Evolutionary conservation across 768 basidiomycete species (phyloP), one percentile per base, ranked within the genome.

Genomic region (Cystobasidium onofrii): DNA sequence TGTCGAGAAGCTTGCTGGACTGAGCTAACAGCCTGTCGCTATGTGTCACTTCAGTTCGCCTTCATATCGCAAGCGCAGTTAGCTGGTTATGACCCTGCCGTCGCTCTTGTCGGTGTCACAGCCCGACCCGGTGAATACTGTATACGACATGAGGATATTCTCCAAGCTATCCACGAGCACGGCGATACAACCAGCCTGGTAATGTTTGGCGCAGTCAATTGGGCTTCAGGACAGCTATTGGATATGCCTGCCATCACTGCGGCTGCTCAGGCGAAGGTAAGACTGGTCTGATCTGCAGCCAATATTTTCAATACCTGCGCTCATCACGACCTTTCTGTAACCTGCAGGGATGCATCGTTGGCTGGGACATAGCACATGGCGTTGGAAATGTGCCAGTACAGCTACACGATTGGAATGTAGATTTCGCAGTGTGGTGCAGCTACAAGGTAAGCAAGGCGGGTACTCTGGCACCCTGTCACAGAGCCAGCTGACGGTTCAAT

Each of bases 401-500:
- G 27, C 18, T 54, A 20, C 52, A 54, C 27, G 27, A 54, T 20
- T 54, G 52, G 52, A 54, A 54, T 29, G 52, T 54, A 10, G 52
- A 54, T 29, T 54, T 54, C 52, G 52, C 52, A n/a, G 52, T 54
- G n/a, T 54, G 52, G 52, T 54, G 52, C n/a, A 54, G 52, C 52
- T 54, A 54, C 52, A 54, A 54, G 52, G 52, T 54, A 54, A 29
- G 52, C 20, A 4, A n/a, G 20, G 52, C 6, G 39, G 39, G 39
- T 39, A n/a, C n/a, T n/a, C n/a, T 39, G 39, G 39, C 6, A 39
- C 39, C 39, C 15, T 15, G 6, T 15, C 39, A 6, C 39, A 39
- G 15, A 15, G 15, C 6, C 7, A 39, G 15, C 39, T 39, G 15
- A 39, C 15, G 7, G 15, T 39, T 15, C 39, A 39, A 6, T 6